phyloP scores from a whole-genome alignment of 805 yeast genomes.

The Candida vartiovaarae region DNA sequence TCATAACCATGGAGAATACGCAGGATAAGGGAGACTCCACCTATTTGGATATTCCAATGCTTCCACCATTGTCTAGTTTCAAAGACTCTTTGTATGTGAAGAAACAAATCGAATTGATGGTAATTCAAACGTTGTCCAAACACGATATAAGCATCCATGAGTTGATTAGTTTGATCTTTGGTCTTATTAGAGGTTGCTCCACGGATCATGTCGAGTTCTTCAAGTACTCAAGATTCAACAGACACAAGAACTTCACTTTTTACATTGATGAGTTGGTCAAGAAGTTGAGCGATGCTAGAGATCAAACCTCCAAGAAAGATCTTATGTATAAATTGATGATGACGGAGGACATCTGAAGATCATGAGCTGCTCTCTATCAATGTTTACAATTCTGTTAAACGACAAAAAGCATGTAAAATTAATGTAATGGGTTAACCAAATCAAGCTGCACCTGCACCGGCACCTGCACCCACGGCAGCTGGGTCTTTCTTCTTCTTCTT shows the following conservation, averaged over 20 bases:
- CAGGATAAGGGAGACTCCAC: neutral
- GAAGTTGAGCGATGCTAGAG: conserved; percentile 5
- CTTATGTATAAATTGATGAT: conserved; percentile 8
- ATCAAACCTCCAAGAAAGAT: conserved; percentile 9
- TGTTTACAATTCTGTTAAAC: no score
- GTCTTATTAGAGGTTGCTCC: conserved; percentile 19
- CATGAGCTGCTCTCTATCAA: no score
- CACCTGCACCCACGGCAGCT: neutral
- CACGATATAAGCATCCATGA: conserved; percentile 6
- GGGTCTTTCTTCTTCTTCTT: conserved; percentile 49
- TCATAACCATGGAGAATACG: neutral
- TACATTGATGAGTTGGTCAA: conserved; percentile 18
- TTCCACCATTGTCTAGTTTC: conserved; percentile 29
- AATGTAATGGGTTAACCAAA: neutral
- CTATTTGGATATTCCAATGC: conserved; percentile 23
- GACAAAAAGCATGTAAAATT: no score
- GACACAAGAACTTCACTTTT: conserved; percentile 19
- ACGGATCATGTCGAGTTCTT: conserved; percentile 18
- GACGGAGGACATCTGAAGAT: conserved; percentile 2
- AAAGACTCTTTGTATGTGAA: conserved; percentile 30
- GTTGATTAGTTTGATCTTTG: conserved; percentile 16
- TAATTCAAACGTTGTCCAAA: conserved; percentile 13
- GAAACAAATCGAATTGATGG: conserved; percentile 29
- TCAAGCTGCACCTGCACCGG: neutral
- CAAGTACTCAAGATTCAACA: conserved; percentile 17